Conservation (phyloP, 371 early-diverging fungal species). For the Mortierella sp. region DNA sequence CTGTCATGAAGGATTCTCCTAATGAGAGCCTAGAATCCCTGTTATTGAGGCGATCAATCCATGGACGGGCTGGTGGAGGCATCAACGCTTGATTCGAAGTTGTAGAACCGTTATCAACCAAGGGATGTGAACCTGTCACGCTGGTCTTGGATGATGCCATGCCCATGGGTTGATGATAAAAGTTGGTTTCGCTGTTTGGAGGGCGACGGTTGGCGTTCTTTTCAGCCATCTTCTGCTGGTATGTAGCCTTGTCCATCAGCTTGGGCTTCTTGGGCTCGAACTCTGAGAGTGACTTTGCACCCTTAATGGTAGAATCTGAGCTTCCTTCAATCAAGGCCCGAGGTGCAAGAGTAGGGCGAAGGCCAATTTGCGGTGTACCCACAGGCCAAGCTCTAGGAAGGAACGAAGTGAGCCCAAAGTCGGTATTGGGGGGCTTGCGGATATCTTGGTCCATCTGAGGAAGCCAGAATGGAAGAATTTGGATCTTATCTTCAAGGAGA, state of each 20-base stretch:
- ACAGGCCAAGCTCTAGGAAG: slow-evolving; percentile 60
- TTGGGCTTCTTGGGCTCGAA: slow-evolving; percentile 58
- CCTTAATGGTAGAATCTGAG: slow-evolving; percentile 24
- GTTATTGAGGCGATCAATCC: slow-evolving; percentile 44
- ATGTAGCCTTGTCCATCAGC: slow-evolving; percentile 56
- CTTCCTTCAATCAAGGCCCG: slow-evolving; percentile 27
- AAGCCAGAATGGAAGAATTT: slow-evolving; percentile 98
- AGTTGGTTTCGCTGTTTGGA: slow-evolving; percentile 18
- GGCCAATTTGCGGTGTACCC: slow-evolving; percentile 41
- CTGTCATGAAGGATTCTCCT: slow-evolving; percentile 40
- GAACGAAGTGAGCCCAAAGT: slow-evolving; percentile 65
- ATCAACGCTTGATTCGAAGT: slow-evolving; percentile 26
- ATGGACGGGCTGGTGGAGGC: slow-evolving; percentile 40
- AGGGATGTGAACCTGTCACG: slow-evolving; percentile 37
- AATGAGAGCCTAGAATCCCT: slow-evolving; percentile 30
- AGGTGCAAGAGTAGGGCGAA: slow-evolving; percentile 19
- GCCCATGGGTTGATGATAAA: slow-evolving; percentile 36
- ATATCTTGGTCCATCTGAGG: slow-evolving; percentile 96
- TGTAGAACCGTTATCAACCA: slow-evolving; percentile 24
- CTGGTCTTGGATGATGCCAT: slow-evolving; percentile 24
- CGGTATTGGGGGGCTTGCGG: slow-evolving; percentile 72
- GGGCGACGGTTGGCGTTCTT: slow-evolving; percentile 44
- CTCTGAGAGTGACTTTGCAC: slow-evolving; percentile 50
- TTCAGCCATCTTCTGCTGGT: slow-evolving; percentile 50
- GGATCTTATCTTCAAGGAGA: slow-evolving; percentile 86